These are phyloP conservation scores for Phalaenopsis hybrid DNA, from an alignment of 116 monocot species.

Conservation along the genomic window DNA sequence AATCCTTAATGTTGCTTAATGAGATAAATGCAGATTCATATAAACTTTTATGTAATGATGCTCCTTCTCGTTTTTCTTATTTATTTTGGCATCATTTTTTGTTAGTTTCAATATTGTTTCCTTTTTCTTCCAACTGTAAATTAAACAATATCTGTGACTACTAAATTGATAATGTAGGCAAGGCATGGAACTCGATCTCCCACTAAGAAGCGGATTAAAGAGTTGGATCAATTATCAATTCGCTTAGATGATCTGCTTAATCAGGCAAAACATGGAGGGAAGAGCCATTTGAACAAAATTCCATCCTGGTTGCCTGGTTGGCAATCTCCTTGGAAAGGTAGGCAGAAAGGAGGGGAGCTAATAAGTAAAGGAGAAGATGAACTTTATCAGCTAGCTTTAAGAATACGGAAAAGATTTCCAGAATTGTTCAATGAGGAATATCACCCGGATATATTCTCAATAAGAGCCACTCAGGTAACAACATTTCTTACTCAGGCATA, in stretches of 20 bases:
- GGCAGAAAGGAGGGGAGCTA: slow-evolving; percentile 76
- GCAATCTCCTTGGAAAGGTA: slow-evolving; percentile 95
- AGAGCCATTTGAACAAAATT: slow-evolving; percentile 29
- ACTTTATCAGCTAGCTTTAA: slow-evolving; percentile 61
- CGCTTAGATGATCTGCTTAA: slow-evolving; percentile 50
- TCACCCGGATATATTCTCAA: slow-evolving; percentile 67
- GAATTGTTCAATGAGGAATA: slow-evolving; percentile 74
- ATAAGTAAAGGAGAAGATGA: slow-evolving; percentile 71
- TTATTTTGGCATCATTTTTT: not conserved
- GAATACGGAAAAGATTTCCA: slow-evolving; percentile 65
- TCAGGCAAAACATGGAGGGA: slow-evolving; percentile 24
- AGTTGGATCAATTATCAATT: slow-evolving; percentile 57
- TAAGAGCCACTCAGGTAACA: slow-evolving; percentile 80
- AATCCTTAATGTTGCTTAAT: not conserved
- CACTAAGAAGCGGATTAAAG: slow-evolving; percentile 91
- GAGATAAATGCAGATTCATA: not conserved
- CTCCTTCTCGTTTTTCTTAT: not conserved
- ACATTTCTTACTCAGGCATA: not conserved
- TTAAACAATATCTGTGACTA: not conserved
- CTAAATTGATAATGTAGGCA: slow-evolving; percentile 35
- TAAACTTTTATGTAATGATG: not conserved
- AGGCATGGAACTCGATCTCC: slow-evolving; percentile 95
- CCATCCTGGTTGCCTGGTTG: slow-evolving; percentile 75
- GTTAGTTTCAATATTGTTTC: not conserved
- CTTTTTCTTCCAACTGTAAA: not conserved